Evolutionary conservation across 176 grass and related monocot genomes (phyloP).

Genomic region (Lolium rigidum): DNA sequence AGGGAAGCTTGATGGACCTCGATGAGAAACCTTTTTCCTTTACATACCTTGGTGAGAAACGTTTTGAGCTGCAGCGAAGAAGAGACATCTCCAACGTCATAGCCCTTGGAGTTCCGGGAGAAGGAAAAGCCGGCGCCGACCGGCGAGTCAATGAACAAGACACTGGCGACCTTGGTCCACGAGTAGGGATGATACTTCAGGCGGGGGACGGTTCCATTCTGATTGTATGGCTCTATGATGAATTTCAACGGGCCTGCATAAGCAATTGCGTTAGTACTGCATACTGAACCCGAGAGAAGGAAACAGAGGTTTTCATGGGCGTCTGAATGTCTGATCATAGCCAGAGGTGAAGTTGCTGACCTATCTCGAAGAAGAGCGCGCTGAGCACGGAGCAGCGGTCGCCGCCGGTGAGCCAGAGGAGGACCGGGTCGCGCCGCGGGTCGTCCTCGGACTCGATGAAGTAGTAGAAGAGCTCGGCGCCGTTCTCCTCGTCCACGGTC

Average conservation of each 20-base stretch:
- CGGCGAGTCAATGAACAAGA: slow-evolving; percentile 30
- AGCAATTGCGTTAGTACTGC: background rate
- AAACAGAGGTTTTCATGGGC: background rate
- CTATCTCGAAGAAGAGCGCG: slow-evolving; percentile 34
- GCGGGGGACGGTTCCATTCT: background rate
- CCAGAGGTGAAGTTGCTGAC: background rate
- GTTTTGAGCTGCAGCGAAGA: background rate
- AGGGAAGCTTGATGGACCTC: background rate
- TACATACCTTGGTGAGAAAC: background rate
- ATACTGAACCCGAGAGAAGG: background rate
- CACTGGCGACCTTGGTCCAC: background rate
- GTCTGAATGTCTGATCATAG: too few relatives aligned
- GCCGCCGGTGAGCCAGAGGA: slow-evolving; percentile 46
- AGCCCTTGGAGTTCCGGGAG: background rate
- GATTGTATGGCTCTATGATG: background rate
- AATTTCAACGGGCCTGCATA: slow-evolving; percentile 6
- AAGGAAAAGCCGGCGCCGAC: slow-evolving; percentile 20
- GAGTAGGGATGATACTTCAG: background rate
- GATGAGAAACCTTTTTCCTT: background rate
- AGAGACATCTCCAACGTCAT: slow-evolving; percentile 17
- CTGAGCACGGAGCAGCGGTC: slow-evolving; percentile 37
- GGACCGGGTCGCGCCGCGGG: background rate
- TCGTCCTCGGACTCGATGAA: slow-evolving; percentile 47
- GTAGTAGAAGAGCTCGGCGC: slow-evolving; percentile 49
- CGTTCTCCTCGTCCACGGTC: slow-evolving; percentile 44